phyloP scores from a whole-genome alignment of 176 grass and related monocot species.

The Urochloa ruziziensis region DNA sequence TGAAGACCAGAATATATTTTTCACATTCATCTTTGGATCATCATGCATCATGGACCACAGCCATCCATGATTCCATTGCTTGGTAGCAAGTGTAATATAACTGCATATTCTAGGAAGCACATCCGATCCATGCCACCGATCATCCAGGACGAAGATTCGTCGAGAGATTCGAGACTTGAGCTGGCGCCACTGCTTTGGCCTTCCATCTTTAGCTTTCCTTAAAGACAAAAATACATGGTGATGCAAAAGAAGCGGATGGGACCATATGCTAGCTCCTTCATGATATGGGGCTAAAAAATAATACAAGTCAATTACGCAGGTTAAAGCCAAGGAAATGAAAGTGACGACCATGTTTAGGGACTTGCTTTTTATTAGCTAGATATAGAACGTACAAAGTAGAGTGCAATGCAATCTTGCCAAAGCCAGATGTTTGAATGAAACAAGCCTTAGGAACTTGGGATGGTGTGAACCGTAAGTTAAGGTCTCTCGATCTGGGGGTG shows the following conservation, averaged over 20 bases:
- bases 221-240: neutral
- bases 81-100: neutral
- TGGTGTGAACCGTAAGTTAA: conserved; percentile 19
- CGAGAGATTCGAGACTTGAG: conserved; percentile 7
- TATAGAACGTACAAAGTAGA: neutral
- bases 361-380: neutral
- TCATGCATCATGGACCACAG: neutral
- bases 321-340: neutral
- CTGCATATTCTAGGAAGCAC: neutral
- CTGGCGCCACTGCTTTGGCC: conserved; percentile 40
- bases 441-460: conserved; percentile 31
- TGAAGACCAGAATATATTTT: neutral
- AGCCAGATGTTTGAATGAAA: neutral
- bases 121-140: neutral
- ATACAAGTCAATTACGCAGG: conserved; percentile 3
- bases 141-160: neutral
- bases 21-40: neutral
- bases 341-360: conserved; percentile 5
- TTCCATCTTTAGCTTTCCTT: conserved; percentile 18
- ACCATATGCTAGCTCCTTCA: neutral
- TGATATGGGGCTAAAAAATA: neutral
- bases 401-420: neutral
- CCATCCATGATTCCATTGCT: neutral
- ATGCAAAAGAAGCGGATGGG: conserved; percentile 24
- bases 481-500: neutral